Evolutionary conservation across 192 early-diverging fungal genomes (phyloP).

Genomic region (Gigaspora rosea): DNA sequence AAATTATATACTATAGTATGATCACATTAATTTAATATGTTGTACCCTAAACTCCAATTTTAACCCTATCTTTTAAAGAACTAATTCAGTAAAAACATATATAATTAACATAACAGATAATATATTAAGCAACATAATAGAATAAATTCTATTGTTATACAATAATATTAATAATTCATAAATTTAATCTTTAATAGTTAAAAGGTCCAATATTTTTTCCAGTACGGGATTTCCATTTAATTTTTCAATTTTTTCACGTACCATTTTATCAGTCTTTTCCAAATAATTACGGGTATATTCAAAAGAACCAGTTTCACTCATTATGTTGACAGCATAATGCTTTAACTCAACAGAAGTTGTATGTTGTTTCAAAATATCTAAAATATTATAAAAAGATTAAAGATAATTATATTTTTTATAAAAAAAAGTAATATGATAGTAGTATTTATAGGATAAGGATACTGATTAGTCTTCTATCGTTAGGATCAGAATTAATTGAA

Average conservation of each 20-base stretch:
- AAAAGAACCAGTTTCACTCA: conserved; percentile 79
- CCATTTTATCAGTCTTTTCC: conserved; percentile 60
- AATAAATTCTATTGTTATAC: too few relatives aligned
- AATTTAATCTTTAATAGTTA: too few relatives aligned
- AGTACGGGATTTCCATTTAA: conserved; percentile 81
- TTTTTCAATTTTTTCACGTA: conserved; percentile 60
- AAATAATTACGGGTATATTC: conserved; percentile 75
- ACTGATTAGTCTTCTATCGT: conserved; percentile 75
- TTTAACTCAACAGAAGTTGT: conserved; percentile 56
- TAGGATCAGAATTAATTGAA: conserved; percentile 66
- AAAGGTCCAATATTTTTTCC: conserved; percentile 31
- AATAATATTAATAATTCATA: too few relatives aligned
- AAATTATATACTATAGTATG: too few relatives aligned
- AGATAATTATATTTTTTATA: background rate
- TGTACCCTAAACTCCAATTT: too few relatives aligned
- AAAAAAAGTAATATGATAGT: background rate
- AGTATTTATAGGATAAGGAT: conserved; percentile 31
- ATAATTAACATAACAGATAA: too few relatives aligned
- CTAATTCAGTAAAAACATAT: too few relatives aligned
- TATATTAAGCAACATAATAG: too few relatives aligned
- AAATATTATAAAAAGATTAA: background rate
- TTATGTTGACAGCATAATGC: conserved; percentile 60
- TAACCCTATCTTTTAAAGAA: too few relatives aligned
- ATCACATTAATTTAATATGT: too few relatives aligned
- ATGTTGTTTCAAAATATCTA: conserved; percentile 85